Evolutionary conservation across 495 filamentous ascomycete species (phyloP), one percentile per base, ranked within the genome.

Genomic region (Aspergillus bridgeri): DNA sequence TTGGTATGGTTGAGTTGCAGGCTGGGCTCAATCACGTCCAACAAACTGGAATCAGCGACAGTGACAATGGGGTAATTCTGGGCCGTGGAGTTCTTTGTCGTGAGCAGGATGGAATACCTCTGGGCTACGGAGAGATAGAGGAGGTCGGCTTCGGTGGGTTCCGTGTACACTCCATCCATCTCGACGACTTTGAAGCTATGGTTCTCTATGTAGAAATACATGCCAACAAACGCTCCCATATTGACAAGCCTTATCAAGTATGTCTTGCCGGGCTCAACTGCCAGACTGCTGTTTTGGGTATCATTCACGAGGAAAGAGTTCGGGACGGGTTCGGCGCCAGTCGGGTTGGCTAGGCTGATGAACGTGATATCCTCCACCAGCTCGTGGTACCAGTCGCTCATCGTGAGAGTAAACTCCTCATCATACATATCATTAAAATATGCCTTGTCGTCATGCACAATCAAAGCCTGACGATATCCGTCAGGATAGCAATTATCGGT

Each of bases 181-280:
- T 83, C 83, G 24, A 85, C 75, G 29, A 90, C 76, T 19, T 63
- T 75, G 50, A 87, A 78, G 51, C 78, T 83, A 60, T 92, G 89
- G 5, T 82, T 85, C 56, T 91, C 86, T 65, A 92, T 85, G 79
- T 86, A 89, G 71, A 92, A 84, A 80, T 88, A 89, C 61, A 92
- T 71, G 65, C 89, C 81, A 54, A 86, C 81, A 66, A 90, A 90
- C 15, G 86, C 87, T 3, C 82, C 86, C 45, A 89, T 85, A 66
- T 94, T 94, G 67, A 90, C 71, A 54, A 93, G 76, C 15, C 86
- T 85, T 66, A 96, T 79, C 13, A 92, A 75, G 57, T 96, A 96
- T 0, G 90, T 96, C 66, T 87, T 92, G 11, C 85, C 86, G 0
- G 91, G 82, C 54, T 84, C 62, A 1, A 93, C 81, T 3, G 77